These are phyloP conservation scores for Geosmithia morbida DNA, from an alignment of 2,329 filamentous ascomycete genomes.

Conservation along the genomic window DNA sequence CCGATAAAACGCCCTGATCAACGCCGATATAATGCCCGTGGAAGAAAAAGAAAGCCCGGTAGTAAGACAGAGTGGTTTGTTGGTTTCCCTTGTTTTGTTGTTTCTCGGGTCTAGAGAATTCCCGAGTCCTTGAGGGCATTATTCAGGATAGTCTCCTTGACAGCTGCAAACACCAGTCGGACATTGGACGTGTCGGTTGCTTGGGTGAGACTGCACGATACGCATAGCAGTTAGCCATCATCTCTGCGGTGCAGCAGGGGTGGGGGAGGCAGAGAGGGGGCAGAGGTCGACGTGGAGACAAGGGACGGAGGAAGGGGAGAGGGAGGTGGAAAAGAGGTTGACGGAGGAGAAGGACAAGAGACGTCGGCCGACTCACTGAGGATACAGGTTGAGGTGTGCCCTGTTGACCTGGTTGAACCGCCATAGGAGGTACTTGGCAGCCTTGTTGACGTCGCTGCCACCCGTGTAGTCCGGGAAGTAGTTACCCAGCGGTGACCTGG, in stretches of 20 bases:
- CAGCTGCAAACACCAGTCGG: slow-evolving; percentile 89
- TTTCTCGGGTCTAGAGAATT: slow-evolving; percentile 50
- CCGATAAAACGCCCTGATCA: neutral
- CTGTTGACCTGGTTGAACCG: slow-evolving; percentile 97
- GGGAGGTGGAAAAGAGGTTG: neutral
- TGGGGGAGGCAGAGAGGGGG: neutral
- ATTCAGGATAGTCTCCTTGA: slow-evolving; percentile 97
- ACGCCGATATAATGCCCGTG: slow-evolving; percentile 1
- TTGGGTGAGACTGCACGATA: slow-evolving; percentile 65
- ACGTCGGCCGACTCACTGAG: slow-evolving; percentile 56
- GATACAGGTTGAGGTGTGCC: slow-evolving; percentile 90
- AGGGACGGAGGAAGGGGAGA: no score
- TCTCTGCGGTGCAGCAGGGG: no score
- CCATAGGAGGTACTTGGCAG: slow-evolving; percentile 95
- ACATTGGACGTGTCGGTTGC: slow-evolving; percentile 98
- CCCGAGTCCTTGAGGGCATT: slow-evolving; percentile 97
- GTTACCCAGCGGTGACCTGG: slow-evolving; percentile 75
- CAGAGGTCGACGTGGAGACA: no score
- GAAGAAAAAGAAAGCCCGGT: no score
- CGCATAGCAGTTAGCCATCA: no score
- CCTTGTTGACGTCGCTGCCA: slow-evolving; percentile 94
- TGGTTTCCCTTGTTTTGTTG: neutral
- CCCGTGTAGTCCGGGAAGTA: slow-evolving; percentile 98
- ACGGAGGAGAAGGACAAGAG: neutral
- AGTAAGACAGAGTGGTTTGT: no score